Percentiles rank a stretch among this genome's conserved stretches.
These are phyloP conservation scores for Blumeria hordei DNA, from an alignment of 2,329 filamentous ascomycete genomes.

Conservation along the genomic window DNA sequence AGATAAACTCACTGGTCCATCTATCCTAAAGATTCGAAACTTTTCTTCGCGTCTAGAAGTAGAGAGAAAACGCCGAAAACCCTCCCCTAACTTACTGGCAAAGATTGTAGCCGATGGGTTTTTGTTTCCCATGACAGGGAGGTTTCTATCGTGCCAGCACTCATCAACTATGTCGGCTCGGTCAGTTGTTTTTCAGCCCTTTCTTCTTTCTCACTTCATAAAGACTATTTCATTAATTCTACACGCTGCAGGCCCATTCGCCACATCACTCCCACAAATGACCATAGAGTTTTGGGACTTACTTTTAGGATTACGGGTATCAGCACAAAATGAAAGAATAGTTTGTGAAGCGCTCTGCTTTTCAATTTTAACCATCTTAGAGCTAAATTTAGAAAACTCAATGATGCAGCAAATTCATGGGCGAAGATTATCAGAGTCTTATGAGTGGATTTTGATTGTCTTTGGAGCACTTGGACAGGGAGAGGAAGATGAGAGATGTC, in stretches of 20 bases:
- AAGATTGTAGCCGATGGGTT: constrained; percentile 51
- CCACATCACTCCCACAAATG: constrained; percentile 50
- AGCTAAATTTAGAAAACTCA: constrained; percentile 54
- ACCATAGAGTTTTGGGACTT: constrained; percentile 68
- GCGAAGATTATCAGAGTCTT: constrained; percentile 58
- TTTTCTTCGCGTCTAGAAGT: constrained; percentile 59
- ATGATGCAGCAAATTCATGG: constrained; percentile 51
- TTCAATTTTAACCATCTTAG: constrained; percentile 53
- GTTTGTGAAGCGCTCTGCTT: constrained; percentile 58
- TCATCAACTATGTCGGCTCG: constrained; percentile 23
- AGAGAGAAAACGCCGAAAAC: constrained; percentile 28
- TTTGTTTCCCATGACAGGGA: constrained; percentile 67
- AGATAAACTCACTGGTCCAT: constrained; percentile 55
- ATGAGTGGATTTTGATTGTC: constrained; percentile 60
- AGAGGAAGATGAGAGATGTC: constrained; percentile 53
- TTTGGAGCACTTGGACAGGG: constrained; percentile 32
- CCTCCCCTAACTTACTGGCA: constrained; percentile 55
- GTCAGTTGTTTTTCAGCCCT: constrained; percentile 46
- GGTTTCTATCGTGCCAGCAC: constrained; percentile 43
- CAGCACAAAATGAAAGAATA: constrained; percentile 32
- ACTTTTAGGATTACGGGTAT: constrained; percentile 44
- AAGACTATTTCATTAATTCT: constrained; percentile 69
- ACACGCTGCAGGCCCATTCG: constrained; percentile 61
- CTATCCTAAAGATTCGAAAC: constrained; percentile 67
- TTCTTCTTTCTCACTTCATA: constrained; percentile 55